Evolutionary conservation across 805 yeast species (phyloP).

Genomic region (Ogataea trehalophila): DNA sequence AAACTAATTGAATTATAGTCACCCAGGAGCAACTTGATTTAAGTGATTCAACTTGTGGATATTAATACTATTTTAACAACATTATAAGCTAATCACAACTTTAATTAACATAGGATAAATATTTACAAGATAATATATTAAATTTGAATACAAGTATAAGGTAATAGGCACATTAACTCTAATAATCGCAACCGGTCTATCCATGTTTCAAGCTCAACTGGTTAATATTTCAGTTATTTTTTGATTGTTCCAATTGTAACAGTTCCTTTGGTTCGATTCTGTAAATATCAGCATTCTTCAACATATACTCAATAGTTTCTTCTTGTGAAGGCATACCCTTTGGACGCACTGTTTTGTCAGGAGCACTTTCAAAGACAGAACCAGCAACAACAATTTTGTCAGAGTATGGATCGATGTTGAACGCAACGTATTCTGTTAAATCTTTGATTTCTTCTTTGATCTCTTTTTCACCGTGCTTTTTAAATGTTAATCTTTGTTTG

Average conservation of each 20-base stretch:
- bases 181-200: too few relatives aligned
- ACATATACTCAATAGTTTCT: conserved; percentile 29
- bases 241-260: conserved; percentile 1
- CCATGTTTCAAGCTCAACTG: neutral
- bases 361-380: conserved; percentile 57
- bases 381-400: conserved; percentile 58
- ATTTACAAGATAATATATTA: neutral
- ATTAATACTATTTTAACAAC: too few relatives aligned
- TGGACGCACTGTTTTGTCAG: conserved; percentile 32
- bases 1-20: too few relatives aligned
- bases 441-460: conserved; percentile 44
- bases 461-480: conserved; percentile 37
- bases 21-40: too few relatives aligned
- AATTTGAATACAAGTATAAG: neutral
- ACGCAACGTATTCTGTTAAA: conserved; percentile 57
- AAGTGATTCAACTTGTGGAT: too few relatives aligned
- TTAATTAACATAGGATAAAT: neutral
- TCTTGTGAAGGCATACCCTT: conserved; percentile 25
- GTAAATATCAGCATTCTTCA: conserved; percentile 32
- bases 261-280: conserved; percentile 30
- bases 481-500: conserved; percentile 50
- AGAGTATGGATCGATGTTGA: conserved; percentile 56
- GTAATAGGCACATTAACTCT: neutral
- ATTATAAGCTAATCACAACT: too few relatives aligned
- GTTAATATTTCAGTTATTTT: neutral